Evolutionary conservation across 192 early-diverging fungal genomes (phyloP).

Genomic region (Nowakowskiella sp.): DNA sequence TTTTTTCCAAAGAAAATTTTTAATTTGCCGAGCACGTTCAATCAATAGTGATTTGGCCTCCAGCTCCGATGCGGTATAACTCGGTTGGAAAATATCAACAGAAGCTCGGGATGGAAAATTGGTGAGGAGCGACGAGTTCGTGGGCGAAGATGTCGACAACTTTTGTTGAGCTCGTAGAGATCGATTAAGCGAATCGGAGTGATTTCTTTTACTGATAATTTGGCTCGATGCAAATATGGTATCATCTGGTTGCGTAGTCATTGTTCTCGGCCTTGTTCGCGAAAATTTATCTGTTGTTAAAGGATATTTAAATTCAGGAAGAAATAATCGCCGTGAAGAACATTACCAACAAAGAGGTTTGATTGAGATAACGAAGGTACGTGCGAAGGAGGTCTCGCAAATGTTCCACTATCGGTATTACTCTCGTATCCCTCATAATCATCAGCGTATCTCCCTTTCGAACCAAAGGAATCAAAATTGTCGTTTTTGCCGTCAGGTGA

Average conservation of each 20-base stretch:
- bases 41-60: constrained; percentile 12
- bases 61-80: constrained; percentile 12
- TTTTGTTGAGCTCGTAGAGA: neutral
- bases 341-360: too few species aligned
- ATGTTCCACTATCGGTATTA: too few species aligned
- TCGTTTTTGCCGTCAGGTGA: constrained; percentile 3
- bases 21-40: constrained; percentile 31
- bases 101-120: neutral
- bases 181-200: constrained; percentile 3
- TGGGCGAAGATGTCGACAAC: constrained; percentile 1
- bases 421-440: neutral
- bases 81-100: constrained; percentile 6
- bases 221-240: too few species aligned
- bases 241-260: too few species aligned
- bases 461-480: too few species aligned
- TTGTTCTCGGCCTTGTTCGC: too few species aligned
- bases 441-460: constrained; percentile 2
- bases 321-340: too few species aligned
- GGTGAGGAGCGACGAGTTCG: neutral
- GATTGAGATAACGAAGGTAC: too few species aligned
- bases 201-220: neutral
- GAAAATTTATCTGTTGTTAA: too few species aligned
- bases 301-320: too few species aligned
- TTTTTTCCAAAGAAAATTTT: constrained; percentile 30
- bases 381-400: too few species aligned